These are phyloP conservation scores for Xylariaceae sp. DNA, from an alignment of 2,329 filamentous ascomycete genomes.

Conservation along the genomic window DNA sequence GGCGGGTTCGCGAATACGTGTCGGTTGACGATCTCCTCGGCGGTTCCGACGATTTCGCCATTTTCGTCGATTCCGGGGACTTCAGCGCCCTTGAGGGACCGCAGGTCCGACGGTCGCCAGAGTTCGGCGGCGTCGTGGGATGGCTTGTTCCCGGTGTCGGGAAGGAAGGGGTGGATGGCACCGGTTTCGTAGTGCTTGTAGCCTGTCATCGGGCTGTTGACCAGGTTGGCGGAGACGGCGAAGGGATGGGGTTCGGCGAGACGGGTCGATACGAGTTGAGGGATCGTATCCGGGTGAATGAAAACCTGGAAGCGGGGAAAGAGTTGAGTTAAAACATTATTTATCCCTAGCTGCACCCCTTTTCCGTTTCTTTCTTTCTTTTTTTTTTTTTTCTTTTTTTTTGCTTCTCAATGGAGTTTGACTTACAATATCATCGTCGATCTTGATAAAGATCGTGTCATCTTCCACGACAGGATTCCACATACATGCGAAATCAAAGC, in stretches of 20 bases:
- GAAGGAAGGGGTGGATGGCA: conserved; percentile 48
- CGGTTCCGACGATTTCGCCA: conserved; percentile 6
- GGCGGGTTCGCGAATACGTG: conserved; percentile 30
- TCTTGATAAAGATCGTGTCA: conserved; percentile 38
- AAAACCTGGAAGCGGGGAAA: conserved; percentile 21
- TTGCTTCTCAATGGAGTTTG: not conserved
- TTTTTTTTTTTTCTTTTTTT: not conserved
- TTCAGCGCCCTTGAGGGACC: conserved; percentile 15
- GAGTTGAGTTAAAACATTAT: too few relatives aligned
- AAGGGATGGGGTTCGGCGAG: conserved; percentile 45
- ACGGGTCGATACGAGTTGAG: conserved; percentile 48
- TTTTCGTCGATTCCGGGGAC: conserved; percentile 19
- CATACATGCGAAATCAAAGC: conserved; percentile 33
- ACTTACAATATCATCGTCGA: conserved; percentile 42
- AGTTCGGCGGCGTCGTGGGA: conserved; percentile 26
- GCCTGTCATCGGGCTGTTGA: conserved; percentile 50
- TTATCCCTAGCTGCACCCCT: not conserved
- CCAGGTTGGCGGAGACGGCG: conserved; percentile 50
- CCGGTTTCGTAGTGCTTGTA: conserved; percentile 50
- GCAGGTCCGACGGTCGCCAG: conserved; percentile 37
- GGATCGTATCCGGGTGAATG: conserved; percentile 39
- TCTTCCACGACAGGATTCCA: conserved; percentile 31
- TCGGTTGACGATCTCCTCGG: conserved; percentile 22
- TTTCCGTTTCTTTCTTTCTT: not conserved
- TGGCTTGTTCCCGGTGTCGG: conserved; percentile 36